These are phyloP conservation scores for Talaromyces sp. DNA, from an alignment of 2,329 filamentous ascomycete genomes.

Conservation along the genomic window DNA sequence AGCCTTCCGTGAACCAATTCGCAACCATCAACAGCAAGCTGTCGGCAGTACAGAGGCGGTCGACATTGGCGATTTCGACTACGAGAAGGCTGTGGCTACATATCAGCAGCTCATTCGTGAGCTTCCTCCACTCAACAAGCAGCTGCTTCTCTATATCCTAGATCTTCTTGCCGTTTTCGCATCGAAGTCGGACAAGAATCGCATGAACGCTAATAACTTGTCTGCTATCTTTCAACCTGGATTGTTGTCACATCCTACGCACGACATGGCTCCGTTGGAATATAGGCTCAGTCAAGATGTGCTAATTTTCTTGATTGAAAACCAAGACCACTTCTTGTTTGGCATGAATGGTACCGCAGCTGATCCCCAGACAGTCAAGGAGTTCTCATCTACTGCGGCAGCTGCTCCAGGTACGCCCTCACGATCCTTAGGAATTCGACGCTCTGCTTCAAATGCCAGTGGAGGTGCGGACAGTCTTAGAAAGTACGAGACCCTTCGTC, in stretches of 20 bases:
- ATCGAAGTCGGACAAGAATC: conserved; percentile 92
- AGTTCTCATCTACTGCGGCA: conserved; percentile 63
- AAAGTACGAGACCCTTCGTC: conserved; percentile 69
- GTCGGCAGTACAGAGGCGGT: conserved; percentile 65
- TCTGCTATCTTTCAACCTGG: conserved; percentile 97
- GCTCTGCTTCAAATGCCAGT: conserved; percentile 84
- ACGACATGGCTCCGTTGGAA: conserved; percentile 93
- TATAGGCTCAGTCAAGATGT: conserved; percentile 96
- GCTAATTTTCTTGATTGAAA: conserved; percentile 95
- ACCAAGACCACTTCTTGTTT: conserved; percentile 96
- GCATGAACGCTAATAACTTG: conserved; percentile 92
- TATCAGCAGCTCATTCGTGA: conserved; percentile 93
- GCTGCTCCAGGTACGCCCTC: conserved; percentile 34
- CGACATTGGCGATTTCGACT: conserved; percentile 71
- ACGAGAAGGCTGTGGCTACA: conserved; percentile 69
- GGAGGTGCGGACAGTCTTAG: conserved; percentile 83
- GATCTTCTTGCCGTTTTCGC: conserved; percentile 95
- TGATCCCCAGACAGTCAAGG: conserved; percentile 71
- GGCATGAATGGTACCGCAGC: conserved; percentile 98
- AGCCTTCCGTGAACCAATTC: conserved; percentile 79
- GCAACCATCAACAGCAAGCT: conserved; percentile 64
- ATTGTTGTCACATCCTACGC: conserved; percentile 85
- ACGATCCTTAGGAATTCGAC: conserved; percentile 46
- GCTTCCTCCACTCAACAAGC: conserved; percentile 85
- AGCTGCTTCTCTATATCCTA: conserved; percentile 90